Evolutionary conservation across 2,329 filamentous ascomycete genomes (phyloP).

Genomic region (Neocatenulostroma microsporum): DNA sequence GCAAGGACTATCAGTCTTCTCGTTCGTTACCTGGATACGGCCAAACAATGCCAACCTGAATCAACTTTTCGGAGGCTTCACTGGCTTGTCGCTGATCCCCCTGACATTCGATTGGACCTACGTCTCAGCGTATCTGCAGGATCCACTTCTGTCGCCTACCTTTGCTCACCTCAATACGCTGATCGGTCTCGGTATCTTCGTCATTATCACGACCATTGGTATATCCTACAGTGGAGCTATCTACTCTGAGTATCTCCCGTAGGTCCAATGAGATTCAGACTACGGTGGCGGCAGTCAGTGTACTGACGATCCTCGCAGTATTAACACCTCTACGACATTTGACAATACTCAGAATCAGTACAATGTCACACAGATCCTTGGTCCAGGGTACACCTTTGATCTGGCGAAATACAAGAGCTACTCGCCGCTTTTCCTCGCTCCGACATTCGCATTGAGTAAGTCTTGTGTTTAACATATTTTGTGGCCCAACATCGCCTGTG

Average conservation of each 20-base stretch:
- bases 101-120: conserved; percentile 88
- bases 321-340: conserved; percentile 73
- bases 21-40: conserved; percentile 79
- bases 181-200: conserved; percentile 60
- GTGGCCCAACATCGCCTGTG: too few species aligned
- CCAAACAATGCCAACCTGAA: conserved; percentile 75
- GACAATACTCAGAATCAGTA: conserved; percentile 76
- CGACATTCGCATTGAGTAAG: conserved; percentile 81
- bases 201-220: conserved; percentile 51
- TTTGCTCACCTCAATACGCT: conserved; percentile 56
- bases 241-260: conserved; percentile 75
- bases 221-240: conserved; percentile 74
- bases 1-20: conserved; percentile 82
- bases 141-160: conserved; percentile 55
- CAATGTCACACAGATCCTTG: conserved; percentile 72
- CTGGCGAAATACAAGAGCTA: conserved; percentile 68
- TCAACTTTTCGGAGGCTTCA: conserved; percentile 79
- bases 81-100: conserved; percentile 73
- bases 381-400: conserved; percentile 69
- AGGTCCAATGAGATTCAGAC: too few species aligned
- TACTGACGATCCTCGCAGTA: too few species aligned
- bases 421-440: conserved; percentile 75
- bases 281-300: too few species aligned
- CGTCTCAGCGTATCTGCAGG: conserved; percentile 11
- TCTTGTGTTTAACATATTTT: too few species aligned